phyloP scores from a whole-genome alignment of 225 moss, liverwort and hornwort species.

The Lunularia cruciata region DNA sequence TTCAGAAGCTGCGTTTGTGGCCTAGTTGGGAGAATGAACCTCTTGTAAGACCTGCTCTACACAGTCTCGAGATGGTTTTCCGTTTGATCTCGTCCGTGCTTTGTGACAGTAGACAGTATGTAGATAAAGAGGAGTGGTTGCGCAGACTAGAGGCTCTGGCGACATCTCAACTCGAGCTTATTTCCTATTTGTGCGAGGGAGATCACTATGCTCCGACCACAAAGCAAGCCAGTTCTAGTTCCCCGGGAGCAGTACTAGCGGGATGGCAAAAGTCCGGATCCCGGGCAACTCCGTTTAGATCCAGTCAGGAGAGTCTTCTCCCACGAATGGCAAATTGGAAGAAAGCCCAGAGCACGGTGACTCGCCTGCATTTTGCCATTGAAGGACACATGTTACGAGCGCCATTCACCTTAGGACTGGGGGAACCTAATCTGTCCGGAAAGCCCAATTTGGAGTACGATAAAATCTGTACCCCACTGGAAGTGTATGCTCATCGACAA shows the following conservation, averaged over 20 bases:
- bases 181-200: constrained; percentile 63
- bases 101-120: constrained; percentile 57
- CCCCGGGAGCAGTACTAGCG: constrained; percentile 31
- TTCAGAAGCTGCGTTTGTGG: constrained; percentile 41
- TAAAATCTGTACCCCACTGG: constrained; percentile 55
- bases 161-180: constrained; percentile 65
- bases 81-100: constrained; percentile 61
- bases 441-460: constrained; percentile 85
- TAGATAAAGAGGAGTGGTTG: constrained; percentile 73
- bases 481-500: constrained; percentile 61
- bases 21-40: constrained; percentile 56
- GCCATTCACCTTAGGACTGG: constrained; percentile 73
- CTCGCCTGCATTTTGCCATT: constrained; percentile 66
- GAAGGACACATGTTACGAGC: constrained; percentile 74
- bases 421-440: constrained; percentile 72
- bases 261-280: constrained; percentile 63
- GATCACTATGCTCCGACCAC: constrained; percentile 59
- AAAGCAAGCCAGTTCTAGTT: constrained; percentile 24
- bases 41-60: constrained; percentile 63
- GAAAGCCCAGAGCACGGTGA: constrained; percentile 58
- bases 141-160: constrained; percentile 65
- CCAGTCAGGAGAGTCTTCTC: constrained; percentile 63
- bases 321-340: constrained; percentile 69
- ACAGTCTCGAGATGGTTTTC: constrained; percentile 73
- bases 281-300: constrained; percentile 37